Evolutionary conservation across 257 asterid species (phyloP).

Genomic region (Primulina huaijiensis): DNA sequence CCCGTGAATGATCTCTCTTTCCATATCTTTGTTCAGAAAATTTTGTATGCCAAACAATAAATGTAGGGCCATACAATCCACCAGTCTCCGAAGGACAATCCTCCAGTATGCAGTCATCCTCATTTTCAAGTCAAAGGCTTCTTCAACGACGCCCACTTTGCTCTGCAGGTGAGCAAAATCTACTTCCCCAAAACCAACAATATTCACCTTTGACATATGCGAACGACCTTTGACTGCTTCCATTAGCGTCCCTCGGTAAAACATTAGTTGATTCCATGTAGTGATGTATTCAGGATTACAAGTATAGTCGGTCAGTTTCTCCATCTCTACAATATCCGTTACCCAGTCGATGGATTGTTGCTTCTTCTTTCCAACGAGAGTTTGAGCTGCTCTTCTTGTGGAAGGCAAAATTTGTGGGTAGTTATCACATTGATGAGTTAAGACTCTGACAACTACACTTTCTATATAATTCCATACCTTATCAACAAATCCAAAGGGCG

Average conservation of each 20-base stretch:
- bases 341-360: conserved; percentile 14
- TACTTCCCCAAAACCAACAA: neutral
- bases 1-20: neutral
- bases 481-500: conserved; percentile 14
- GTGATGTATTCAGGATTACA: conserved; percentile 13
- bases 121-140: conserved; percentile 19
- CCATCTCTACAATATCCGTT: conserved; percentile 5
- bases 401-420: conserved; percentile 18
- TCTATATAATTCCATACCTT: conserved; percentile 8
- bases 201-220: neutral
- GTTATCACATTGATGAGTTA: conserved; percentile 13
- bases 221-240: neutral
- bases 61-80: neutral
- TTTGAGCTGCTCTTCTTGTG: neutral
- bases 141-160: conserved; percentile 3
- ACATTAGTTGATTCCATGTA: conserved; percentile 8
- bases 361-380: conserved; percentile 11
- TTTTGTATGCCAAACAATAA: neutral
- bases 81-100: neutral
- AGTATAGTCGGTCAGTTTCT: conserved; percentile 2
- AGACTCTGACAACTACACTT: neutral
- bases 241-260: neutral
- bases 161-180: conserved; percentile 9
- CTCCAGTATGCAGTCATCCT: conserved; percentile 16
- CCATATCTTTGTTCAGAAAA: conserved; percentile 8